Base-by-base conservation (phyloP, 257 asterid species). In the Knoxia roxburghii region DNA sequence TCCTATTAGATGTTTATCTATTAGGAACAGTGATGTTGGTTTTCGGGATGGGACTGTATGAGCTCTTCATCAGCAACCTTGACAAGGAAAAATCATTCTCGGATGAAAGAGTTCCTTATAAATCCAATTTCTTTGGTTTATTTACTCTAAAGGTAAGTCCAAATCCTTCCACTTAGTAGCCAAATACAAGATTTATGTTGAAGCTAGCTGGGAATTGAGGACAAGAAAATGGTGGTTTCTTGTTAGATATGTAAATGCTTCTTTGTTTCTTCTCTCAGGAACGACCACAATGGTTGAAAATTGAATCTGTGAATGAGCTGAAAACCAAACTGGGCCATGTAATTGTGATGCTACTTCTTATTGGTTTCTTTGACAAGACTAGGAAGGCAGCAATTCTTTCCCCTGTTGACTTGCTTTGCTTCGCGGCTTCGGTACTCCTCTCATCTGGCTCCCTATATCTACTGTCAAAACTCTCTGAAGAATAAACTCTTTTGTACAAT, bases 11-110 rank as follows among this genome's bases (percentile, higher is more conserved):
- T 86, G 87, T 89, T 45, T 92, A 92, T 75, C 85, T 92, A 37
- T 76, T 92, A 52, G 98, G 98, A 66, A 92, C 98, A 50, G 98
- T 92, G 79, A 92, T 92, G 98, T 35, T 92, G 81, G 97, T 92
- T 15, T 92, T 92, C 32, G 98, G 97, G 43, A 87, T 87, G 96
- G 97, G 98, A 54, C 95, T 92, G 3, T 92, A 92, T 65, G 98
- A 92, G 84, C 96, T 92, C 57, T 92, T 92, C 86, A 92, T 92
- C 80, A 92, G 97, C 75, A 92, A 89, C 73, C 95, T 92, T 26
- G 97, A 89, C 70, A 86, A 84, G 67, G 75, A 74, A 18, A 80
- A 82, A 74, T 76, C 86, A 68, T 50, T 62, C 69, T 73, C 89
- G 0, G 83, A 85, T 13, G 97, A 85, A 61, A 79, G 41, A 67